These are phyloP conservation scores for Boechera stricta DNA, from an alignment of 345 rosid genomes.

Conservation along the genomic window DNA sequence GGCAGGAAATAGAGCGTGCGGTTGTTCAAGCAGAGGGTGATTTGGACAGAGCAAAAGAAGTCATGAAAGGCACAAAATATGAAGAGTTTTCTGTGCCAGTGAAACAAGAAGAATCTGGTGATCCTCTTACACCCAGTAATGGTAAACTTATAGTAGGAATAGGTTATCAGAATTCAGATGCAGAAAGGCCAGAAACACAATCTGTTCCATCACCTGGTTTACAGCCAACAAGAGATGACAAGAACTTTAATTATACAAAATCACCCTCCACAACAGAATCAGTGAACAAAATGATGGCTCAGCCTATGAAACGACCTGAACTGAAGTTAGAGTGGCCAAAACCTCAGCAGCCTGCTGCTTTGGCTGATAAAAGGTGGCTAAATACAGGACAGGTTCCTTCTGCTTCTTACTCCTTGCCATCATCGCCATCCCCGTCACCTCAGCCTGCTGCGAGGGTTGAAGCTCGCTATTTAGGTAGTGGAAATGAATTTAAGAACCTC, in stretches of 20 bases:
- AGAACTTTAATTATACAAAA: slow-evolving; percentile 66
- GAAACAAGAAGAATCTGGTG: slow-evolving; percentile 67
- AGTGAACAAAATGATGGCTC: slow-evolving; percentile 51
- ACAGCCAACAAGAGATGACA: slow-evolving; percentile 69
- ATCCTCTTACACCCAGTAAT: slow-evolving; percentile 53
- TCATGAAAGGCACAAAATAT: slow-evolving; percentile 54
- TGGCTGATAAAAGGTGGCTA: slow-evolving; percentile 65
- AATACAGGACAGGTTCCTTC: slow-evolving; percentile 54
- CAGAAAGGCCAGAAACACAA: slow-evolving; percentile 51
- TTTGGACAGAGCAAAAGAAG: slow-evolving; percentile 67
- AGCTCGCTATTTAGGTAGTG: slow-evolving; percentile 52
- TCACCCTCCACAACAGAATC: slow-evolving; percentile 46
- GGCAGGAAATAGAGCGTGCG: slow-evolving; percentile 88
- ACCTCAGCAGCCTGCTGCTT: slow-evolving; percentile 56
- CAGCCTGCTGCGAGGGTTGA: slow-evolving; percentile 60
- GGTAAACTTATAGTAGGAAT: slow-evolving; percentile 44
- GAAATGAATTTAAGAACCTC: slow-evolving; percentile 59
- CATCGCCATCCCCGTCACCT: slow-evolving; percentile 60
- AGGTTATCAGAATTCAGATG: slow-evolving; percentile 49
- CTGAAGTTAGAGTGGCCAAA: slow-evolving; percentile 70
- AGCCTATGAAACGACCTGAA: slow-evolving; percentile 61
- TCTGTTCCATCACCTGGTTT: slow-evolving; percentile 38
- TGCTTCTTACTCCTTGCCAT: slow-evolving; percentile 58
- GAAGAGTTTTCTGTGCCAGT: slow-evolving; percentile 55
- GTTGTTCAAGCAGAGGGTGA: slow-evolving; percentile 77